Conservation (phyloP, 225 moss, liverwort and hornwort species). For the Antitrichia curtipendula region DNA sequence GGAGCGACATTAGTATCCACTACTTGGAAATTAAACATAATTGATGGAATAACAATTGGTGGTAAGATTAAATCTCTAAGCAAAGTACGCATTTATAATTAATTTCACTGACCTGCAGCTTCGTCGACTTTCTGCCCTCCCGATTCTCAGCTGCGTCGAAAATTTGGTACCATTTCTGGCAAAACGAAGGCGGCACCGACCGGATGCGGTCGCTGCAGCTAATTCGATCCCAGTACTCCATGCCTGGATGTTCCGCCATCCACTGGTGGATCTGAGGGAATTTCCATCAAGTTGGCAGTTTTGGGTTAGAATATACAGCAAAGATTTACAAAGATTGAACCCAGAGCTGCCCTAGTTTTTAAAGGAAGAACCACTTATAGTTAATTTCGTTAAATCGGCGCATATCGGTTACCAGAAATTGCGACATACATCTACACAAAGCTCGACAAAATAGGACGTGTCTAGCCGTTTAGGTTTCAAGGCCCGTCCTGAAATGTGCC, state of each 20-base stretch:
- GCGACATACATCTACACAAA: background rate
- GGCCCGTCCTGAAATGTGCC: background rate
- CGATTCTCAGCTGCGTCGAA: conserved; percentile 22
- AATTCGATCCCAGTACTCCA: conserved; percentile 3
- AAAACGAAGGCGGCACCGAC: conserved; percentile 22
- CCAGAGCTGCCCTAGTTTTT: background rate
- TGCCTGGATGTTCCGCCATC: conserved; percentile 12
- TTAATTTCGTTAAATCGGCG: too few species aligned
- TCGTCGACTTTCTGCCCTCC: conserved; percentile 1
- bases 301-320: background rate
- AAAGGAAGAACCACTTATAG: too few species aligned
- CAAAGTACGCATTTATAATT: background rate
- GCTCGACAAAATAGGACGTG: background rate
- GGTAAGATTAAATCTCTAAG: background rate
- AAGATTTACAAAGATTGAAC: background rate
- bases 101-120: background rate
- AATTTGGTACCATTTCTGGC: conserved; percentile 21
- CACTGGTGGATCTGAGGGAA: conserved; percentile 4
- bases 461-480: background rate
- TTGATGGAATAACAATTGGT: background rate
- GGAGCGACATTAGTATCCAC: background rate
- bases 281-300: background rate
- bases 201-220: conserved; percentile 6
- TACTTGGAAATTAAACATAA: background rate
- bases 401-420: background rate